These are phyloP conservation scores for Golovinomyces cichoracearum DNA, from an alignment of 2,329 filamentous ascomycete species.

Conservation along the genomic window DNA sequence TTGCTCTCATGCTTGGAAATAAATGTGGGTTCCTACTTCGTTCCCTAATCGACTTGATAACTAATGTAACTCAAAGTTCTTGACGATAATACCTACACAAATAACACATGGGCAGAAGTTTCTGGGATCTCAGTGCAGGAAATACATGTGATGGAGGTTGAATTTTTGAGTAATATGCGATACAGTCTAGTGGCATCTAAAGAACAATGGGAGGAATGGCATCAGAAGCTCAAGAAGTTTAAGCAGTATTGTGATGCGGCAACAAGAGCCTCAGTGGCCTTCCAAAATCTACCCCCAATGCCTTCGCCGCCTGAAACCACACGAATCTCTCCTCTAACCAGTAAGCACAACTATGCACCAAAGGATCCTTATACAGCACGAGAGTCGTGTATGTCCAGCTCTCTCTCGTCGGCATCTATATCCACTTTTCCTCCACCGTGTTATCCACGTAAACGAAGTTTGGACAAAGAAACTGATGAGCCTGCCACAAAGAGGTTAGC, in stretches of 20 bases:
- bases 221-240: constrained; percentile 57
- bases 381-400: background rate
- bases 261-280: constrained; percentile 8
- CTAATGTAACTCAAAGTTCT: constrained; percentile 29
- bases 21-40: constrained; percentile 42
- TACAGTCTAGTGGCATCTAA: constrained; percentile 76
- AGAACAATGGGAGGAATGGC: constrained; percentile 68
- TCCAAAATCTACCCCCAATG: constrained; percentile 10
- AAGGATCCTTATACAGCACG: too few species aligned
- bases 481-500: constrained; percentile 25
- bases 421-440: background rate
- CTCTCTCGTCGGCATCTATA: background rate
- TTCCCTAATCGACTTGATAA: background rate
- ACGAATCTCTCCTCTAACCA: constrained; percentile 20
- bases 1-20: constrained; percentile 91
- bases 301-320: constrained; percentile 17
- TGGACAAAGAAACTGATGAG: constrained; percentile 27
- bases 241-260: constrained; percentile 31
- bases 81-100: constrained; percentile 97
- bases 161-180: constrained; percentile 94
- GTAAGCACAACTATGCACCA: background rate
- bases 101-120: constrained; percentile 98
- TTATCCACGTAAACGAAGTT: constrained; percentile 28
- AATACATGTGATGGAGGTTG: constrained; percentile 99
- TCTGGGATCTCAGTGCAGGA: constrained; percentile 81